These are phyloP conservation scores for Begonia peltatifolia DNA, from an alignment of 306 rosid species.

Conservation along the genomic window DNA sequence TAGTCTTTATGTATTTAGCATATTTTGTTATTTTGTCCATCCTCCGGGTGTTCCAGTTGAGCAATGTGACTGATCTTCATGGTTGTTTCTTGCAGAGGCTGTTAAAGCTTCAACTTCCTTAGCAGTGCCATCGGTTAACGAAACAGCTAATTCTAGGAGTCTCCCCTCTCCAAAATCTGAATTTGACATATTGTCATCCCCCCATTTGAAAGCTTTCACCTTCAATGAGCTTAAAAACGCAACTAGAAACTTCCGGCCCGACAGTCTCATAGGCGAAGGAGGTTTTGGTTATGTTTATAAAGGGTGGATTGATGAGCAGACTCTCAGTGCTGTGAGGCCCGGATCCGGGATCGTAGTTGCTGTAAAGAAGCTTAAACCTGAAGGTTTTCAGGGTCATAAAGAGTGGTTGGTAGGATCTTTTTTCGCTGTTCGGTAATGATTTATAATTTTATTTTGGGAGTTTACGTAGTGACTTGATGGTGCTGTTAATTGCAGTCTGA, in stretches of 20 bases:
- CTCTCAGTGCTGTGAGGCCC: slow-evolving; percentile 13
- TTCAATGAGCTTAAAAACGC: slow-evolving; percentile 16
- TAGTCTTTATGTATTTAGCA: neutral
- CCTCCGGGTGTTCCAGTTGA: neutral
- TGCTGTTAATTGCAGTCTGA: slow-evolving; percentile 18
- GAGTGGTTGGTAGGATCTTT: slow-evolving; percentile 23
- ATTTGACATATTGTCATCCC: slow-evolving; percentile 14
- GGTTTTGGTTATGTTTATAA: slow-evolving; percentile 24
- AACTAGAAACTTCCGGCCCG: slow-evolving; percentile 18
- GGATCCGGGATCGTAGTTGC: slow-evolving; percentile 18
- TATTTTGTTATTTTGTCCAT: neutral
- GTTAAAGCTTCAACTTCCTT: slow-evolving; percentile 8
- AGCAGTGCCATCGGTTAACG: slow-evolving; percentile 1
- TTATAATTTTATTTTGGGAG: neutral
- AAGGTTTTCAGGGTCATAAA: slow-evolving; percentile 19
- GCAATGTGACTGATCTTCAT: neutral
- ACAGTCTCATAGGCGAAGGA: slow-evolving; percentile 22
- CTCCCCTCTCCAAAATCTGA: slow-evolving; percentile 9
- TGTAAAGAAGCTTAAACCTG: slow-evolving; percentile 21
- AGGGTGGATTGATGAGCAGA: slow-evolving; percentile 23
- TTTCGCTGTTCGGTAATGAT: neutral
- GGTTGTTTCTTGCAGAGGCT: slow-evolving; percentile 4
- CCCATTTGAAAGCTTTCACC: slow-evolving; percentile 12
- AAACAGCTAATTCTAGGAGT: slow-evolving; percentile 6
- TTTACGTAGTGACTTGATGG: slow-evolving; percentile 1